Base-by-base conservation (phyloP, 139 green algal species). In the Chlorella ohadii region DNA sequence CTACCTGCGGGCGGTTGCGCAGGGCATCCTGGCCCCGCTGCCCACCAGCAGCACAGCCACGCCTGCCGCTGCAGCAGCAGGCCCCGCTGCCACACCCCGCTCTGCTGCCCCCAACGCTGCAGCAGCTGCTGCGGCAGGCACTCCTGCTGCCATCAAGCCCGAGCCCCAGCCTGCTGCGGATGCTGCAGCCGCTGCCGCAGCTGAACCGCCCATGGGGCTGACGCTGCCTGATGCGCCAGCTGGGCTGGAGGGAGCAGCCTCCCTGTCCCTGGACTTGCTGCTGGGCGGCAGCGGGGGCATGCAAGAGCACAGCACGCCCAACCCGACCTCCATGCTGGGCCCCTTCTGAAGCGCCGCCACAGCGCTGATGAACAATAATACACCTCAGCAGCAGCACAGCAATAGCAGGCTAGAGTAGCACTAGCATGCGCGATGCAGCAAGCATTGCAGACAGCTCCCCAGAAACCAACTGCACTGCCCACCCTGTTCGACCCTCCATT, bases 21-120 rank as follows among this genome's bases (percentile, higher is more conserved):
- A 66, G 39, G 83, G 82, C 38, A 79, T 71, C 41, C 76, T 67
- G 64, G 51, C 41, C 31, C 75, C 56, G 59, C 4, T 51, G 79
- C 33, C 34, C 23, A 19, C 36, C 31, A 20, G 27, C 27, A 31
- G 66, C 34, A 17, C 28, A 25, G 66, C n/a, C 27, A 65, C 22
- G 22, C 41, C 38, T 51, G 78, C 6, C 28, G 22, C 34, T 12
- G 59, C 77, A 20, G 19, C 39, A 13, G 39, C 27, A 9, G 38
- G 36, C 3, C 31, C 38, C 4, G 34, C 38, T 41, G 38, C 77
- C 0, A 17, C 59, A 25, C 61, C 59, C 12, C 51, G 51, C 51
- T 22, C 51, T 4, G 51, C 51, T 22, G 51, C 51, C 15, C 11
- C 51, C 15, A 20, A 59, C 12, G 72, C 19, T 23, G 44, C 47